phyloP scores from a whole-genome alignment of 1,284 basidiomycete species.

The Exobasidium rhododendri region DNA sequence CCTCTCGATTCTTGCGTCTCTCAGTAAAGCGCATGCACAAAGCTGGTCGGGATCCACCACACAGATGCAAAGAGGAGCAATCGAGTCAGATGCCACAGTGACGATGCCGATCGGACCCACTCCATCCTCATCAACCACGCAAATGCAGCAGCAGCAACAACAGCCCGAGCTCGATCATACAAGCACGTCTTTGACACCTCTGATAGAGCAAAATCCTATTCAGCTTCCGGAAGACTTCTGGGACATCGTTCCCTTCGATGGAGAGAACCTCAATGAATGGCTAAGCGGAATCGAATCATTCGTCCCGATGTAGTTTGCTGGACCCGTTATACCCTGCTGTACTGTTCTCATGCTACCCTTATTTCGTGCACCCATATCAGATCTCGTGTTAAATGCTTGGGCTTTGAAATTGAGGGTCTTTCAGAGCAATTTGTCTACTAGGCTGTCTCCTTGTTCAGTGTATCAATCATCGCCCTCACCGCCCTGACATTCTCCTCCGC shows the following conservation, averaged over 20 bases:
- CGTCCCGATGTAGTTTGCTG: neutral
- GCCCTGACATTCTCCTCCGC: conserved; percentile 17
- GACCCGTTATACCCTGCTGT: too few species aligned
- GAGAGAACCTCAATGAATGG: neutral
- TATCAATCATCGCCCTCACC: neutral
- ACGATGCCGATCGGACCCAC: neutral
- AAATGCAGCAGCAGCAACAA: neutral
- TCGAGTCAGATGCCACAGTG: neutral
- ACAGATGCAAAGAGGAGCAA: too few species aligned
- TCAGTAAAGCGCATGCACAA: neutral
- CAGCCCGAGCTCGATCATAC: neutral
- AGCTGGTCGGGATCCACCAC: neutral
- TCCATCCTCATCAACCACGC: neutral
- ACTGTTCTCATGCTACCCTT: too few species aligned
- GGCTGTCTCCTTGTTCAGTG: neutral
- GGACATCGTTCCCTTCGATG: neutral
- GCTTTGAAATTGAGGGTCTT: too few species aligned
- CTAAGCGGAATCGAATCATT: neutral
- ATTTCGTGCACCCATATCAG: too few species aligned
- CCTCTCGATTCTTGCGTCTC: neutral
- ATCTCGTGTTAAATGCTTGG: too few species aligned
- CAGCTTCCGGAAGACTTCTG: neutral
- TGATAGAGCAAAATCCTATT: neutral
- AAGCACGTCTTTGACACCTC: neutral
- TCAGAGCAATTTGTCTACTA: too few species aligned